Percentiles rank a stretch among this genome's conserved stretches.
Conservation (phyloP, 1,284 basidiomycete species). For the Paramarasmius palmivorus region DNA sequence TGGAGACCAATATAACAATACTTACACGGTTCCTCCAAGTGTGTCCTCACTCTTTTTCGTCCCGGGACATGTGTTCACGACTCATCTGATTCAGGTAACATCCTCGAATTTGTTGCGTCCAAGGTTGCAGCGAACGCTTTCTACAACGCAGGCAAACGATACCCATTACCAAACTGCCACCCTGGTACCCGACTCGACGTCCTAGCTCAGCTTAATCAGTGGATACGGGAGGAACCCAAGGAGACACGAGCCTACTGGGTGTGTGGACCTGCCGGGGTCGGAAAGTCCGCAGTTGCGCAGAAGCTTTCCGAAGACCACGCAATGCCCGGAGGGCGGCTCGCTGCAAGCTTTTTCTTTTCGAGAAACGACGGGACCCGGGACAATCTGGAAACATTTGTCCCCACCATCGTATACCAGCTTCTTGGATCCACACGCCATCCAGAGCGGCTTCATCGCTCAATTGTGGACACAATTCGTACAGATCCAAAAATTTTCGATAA, state of each 20-base stretch:
- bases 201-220: too few relatives aligned
- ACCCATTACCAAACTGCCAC: too few relatives aligned
- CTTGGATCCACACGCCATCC: background rate
- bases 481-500: background rate
- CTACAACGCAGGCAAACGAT: too few relatives aligned
- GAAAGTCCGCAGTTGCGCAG: background rate
- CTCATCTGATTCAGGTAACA: too few relatives aligned
- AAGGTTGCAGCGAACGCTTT: too few relatives aligned
- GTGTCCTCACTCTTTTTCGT: too few relatives aligned
- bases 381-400: background rate
- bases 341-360: background rate
- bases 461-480: background rate
- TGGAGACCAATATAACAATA: too few relatives aligned
- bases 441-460: background rate
- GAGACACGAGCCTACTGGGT: background rate
- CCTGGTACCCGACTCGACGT: too few relatives aligned
- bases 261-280: background rate
- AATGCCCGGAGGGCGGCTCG: background rate
- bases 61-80: too few relatives aligned
- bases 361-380: background rate
- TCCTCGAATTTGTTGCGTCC: too few relatives aligned
- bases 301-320: background rate
- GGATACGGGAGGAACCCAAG: too few relatives aligned
- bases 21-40: too few relatives aligned
- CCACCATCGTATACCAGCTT: background rate